Evolutionary conservation across 2,329 filamentous ascomycete genomes (phyloP), one percentile per base, ranked within the genome.

Genomic region (Xylariaceae sp.): DNA sequence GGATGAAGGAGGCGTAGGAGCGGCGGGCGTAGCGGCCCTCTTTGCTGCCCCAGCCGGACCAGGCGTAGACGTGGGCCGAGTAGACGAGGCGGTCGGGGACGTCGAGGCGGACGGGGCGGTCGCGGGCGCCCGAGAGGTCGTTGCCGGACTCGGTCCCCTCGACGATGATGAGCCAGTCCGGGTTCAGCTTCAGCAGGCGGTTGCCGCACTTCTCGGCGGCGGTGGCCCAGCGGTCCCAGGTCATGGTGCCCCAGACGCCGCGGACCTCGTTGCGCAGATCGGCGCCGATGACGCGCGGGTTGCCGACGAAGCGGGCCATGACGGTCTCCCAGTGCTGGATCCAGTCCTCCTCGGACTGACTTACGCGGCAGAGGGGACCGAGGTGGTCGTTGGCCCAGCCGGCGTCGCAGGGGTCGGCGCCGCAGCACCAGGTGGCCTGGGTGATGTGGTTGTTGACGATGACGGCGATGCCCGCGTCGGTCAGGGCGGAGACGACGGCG

Each of bases 401-500:
- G 16, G 78, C 72, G 58, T 87, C 81, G 63, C 81, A 86, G 1
- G 80, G 79, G 56, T 85, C 76, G 18, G 74, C 77, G 38, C 81
- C 81, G 58, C 81, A 85, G 63, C 81, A 86, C 82, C 81, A 85
- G 6, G 75, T 76, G 9, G 81, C 78, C 35, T 73, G 73, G 1
- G 82, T 86, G 60, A 86, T 86, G 61, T 86, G 83, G 61, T 86
- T 79, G 66, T 86, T 86, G 47, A 83, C 62, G 37, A 85, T 79
- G 40, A 85, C 81, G 17, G 79, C 76, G 39, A 85, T 62, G 17
- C 80, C 81, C 9, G 72, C 76, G 19, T 76, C 72, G 8, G 81
- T 85, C 53, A 85, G 64, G 9, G 78, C 69, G 36, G 69, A 64
- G 19, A 81, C 72, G 30, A 76, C 75, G 4, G 80, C 79, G 45